Evolutionary conservation across 176 grass and related monocot species (phyloP).

Genomic region (Elymus sibiricus): DNA sequence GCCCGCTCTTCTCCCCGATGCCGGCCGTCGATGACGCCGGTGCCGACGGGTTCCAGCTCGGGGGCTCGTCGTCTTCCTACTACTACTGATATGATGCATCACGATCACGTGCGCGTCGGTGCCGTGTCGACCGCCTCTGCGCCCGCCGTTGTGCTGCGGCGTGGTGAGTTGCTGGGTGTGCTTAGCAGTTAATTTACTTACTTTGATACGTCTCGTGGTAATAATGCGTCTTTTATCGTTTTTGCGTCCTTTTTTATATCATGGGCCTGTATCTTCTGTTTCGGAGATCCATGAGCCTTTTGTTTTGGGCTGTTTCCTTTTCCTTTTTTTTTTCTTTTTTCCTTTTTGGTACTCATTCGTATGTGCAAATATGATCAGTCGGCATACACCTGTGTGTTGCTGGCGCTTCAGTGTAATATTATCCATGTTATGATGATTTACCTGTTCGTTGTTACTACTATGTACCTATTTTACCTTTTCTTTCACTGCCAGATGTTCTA

Average conservation of each 20-base stretch:
- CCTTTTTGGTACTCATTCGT: not conserved
- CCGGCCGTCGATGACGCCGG: conserved; percentile 67
- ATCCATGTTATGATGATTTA: not conserved
- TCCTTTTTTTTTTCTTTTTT: not conserved
- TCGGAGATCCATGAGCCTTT: conserved; percentile 29
- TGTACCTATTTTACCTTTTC: not conserved
- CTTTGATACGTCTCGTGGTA: not conserved
- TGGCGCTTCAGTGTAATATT: conserved; percentile 57
- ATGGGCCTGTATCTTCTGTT: conserved; percentile 22
- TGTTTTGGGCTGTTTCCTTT: not conserved
- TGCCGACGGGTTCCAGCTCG: conserved; percentile 93
- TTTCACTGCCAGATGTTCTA: no score
- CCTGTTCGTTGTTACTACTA: not conserved
- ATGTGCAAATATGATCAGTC: conserved; percentile 30
- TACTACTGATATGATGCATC: conserved; percentile 49
- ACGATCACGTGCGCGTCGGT: conserved; percentile 5
- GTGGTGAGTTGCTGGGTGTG: conserved; percentile 57
- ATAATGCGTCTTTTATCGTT: conserved; percentile 17
- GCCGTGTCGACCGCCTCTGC: conserved; percentile 32
- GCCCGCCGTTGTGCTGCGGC: conserved; percentile 41
- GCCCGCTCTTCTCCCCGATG: conserved; percentile 97
- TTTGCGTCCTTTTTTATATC: not conserved
- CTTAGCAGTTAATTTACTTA: conserved; percentile 41
- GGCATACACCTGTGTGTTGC: conserved; percentile 38
- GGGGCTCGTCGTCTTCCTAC: conserved; percentile 68